Evolutionary conservation across 1,139 yeast genomes (phyloP).

Genomic region (Hyphopichia fennica): DNA sequence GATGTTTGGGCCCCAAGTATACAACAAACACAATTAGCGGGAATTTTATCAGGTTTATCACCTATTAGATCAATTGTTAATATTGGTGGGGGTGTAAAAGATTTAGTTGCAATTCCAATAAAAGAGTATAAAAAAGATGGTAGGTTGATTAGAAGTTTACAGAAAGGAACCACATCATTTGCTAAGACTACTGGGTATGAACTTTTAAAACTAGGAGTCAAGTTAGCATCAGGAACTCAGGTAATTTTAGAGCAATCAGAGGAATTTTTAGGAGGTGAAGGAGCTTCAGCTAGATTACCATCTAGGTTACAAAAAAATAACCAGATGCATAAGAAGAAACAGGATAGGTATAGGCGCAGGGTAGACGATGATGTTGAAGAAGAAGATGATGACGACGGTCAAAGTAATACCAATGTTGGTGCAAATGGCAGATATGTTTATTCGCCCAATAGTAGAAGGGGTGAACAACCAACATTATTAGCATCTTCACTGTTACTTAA

Average conservation of each 20-base stretch:
- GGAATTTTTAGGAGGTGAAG: slow-evolving; percentile 68
- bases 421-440: too few species aligned
- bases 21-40: slow-evolving; percentile 71
- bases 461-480: slow-evolving; percentile 12
- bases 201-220: slow-evolving; percentile 77
- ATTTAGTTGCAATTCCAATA: slow-evolving; percentile 71
- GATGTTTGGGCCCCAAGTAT: slow-evolving; percentile 87
- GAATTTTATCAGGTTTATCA: slow-evolving; percentile 79
- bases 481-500: slow-evolving; percentile 23
- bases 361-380: not conserved
- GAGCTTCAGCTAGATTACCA: slow-evolving; percentile 43
- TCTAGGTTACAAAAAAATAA: slow-evolving; percentile 1
- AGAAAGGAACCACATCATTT: slow-evolving; percentile 76
- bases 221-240: slow-evolving; percentile 87
- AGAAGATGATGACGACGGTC: too few species aligned
- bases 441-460: slow-evolving; percentile 3
- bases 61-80: slow-evolving; percentile 78
- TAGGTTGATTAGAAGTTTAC: slow-evolving; percentile 65
- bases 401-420: too few species aligned
- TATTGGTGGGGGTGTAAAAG: slow-evolving; percentile 76
- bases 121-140: slow-evolving; percentile 76
- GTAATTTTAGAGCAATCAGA: slow-evolving; percentile 79
- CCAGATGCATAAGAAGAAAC: slow-evolving; percentile 3
- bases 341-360: not conserved
- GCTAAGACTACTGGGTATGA: slow-evolving; percentile 82